A percentile compares a stretch with the other conserved stretches of the same genome.
phyloP scores from a whole-genome alignment of 148 eudicot species.

The Spergularia bocconei region DNA sequence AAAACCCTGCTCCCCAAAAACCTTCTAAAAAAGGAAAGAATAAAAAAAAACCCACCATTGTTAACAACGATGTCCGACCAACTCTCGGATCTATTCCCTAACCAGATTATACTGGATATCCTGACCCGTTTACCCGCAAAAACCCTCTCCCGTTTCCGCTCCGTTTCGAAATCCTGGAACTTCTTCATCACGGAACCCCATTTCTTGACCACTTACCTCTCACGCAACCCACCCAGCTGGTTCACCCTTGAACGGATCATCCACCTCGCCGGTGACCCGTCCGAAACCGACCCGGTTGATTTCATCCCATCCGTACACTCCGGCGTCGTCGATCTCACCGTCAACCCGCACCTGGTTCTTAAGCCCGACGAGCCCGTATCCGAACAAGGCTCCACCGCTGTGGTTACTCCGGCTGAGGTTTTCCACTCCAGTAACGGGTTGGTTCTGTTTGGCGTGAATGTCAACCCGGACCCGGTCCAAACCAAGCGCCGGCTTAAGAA shows the following conservation, averaged over 20 bases:
- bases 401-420: neutral
- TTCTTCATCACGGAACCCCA: neutral
- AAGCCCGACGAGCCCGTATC: neutral
- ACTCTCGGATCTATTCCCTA: neutral
- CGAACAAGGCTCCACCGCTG: neutral
- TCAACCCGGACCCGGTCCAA: neutral
- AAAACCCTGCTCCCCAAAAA: no score
- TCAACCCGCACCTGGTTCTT: neutral
- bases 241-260: neutral
- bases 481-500: no score
- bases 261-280: neutral
- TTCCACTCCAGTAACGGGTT: neutral
- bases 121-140: slow-evolving; percentile 13
- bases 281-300: neutral
- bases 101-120: neutral
- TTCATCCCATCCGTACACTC: neutral
- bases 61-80: neutral
- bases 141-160: neutral
- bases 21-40: no score
- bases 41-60: no score
- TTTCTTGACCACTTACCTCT: neutral
- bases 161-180: neutral
- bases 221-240: neutral
- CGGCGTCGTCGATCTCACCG: neutral
- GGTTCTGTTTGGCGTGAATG: neutral